Base-by-base conservation (phyloP, 2,329 filamentous ascomycete genomes). In the Hypomyces rosellus region DNA sequence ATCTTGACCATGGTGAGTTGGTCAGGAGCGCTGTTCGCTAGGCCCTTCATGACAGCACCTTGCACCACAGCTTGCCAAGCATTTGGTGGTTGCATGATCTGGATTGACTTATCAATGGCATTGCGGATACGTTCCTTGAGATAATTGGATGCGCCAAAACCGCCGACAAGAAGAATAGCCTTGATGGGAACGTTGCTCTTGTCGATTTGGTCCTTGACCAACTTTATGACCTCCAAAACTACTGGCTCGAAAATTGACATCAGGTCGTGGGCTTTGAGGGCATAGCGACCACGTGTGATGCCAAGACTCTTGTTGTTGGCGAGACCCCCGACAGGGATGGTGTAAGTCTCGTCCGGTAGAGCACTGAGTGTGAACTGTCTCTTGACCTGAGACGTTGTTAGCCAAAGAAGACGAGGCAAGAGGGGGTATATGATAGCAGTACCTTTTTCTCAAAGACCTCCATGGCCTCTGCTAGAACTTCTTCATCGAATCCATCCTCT, bases 1-100 rank as follows among this genome's bases (percentile, higher is more conserved):
- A 75, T 62, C 45, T 62, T 64, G 45, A 75, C 68, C 46, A 63
- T 59, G 11, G 65, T 66, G 25, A 65, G 63, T 11, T 59, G 56
- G 8, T 67, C 64, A 0, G 69, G 65, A 1, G 63, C 61, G 30
- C 59, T 61, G 16, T 66, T 63, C 1, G 69, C 67, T 2, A 77
- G 60, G 1, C 74, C 74, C 57, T 73, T 75, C 65, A 74, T 71
- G 18, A 77, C 73, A 14, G 75, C 75, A 15, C 75, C 75, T 34
- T 69, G 68, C 0, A 74, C 73, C 7, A 77, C 70, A 2, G 74
- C 70, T 12, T 69, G 66, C 74, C 74, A 77, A 14, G 73, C 68
- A 46, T 73, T 69, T 4, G 67, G 64, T 0, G 75, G 73, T 52
- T 74, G 73, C 54, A 77, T 59, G 45, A 78, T 67, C 49, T 69